Evolutionary conservation across 768 basidiomycete species (phyloP).

Genomic region (Pilatotrama ljubarskyi): DNA sequence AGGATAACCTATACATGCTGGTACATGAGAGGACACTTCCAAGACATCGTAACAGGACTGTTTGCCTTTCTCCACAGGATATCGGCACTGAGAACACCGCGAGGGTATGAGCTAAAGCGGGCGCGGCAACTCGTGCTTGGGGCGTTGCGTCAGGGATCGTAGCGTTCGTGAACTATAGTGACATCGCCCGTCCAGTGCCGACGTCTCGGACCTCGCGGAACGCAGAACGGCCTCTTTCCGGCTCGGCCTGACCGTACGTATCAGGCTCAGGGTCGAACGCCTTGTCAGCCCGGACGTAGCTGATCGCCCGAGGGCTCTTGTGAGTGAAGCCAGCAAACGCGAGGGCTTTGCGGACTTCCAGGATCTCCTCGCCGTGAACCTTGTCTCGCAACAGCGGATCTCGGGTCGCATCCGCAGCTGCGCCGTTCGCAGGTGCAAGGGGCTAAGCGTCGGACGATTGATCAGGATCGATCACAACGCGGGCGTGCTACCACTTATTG

Average conservation of each 20-base stretch:
- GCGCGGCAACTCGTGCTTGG: slow-evolving; percentile 23
- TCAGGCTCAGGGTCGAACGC: slow-evolving; percentile 63
- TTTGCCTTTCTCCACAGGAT: background rate
- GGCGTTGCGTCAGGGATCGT: slow-evolving; percentile 18
- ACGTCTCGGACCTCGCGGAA: slow-evolving; percentile 61
- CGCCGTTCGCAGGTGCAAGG: slow-evolving; percentile 85
- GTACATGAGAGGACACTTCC: slow-evolving; percentile 16
- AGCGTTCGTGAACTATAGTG: slow-evolving; percentile 52
- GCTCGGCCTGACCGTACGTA: slow-evolving; percentile 45
- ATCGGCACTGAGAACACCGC: slow-evolving; percentile 2
- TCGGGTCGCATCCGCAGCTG: slow-evolving; percentile 78
- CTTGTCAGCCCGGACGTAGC: slow-evolving; percentile 72
- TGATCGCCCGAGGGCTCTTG: slow-evolving; percentile 81
- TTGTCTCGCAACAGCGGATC: slow-evolving; percentile 89
- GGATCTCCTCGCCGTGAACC: slow-evolving; percentile 80
- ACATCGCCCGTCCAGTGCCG: slow-evolving; percentile 80
- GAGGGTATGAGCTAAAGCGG: slow-evolving; percentile 17
- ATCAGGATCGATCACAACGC: background rate
- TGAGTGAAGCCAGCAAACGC: slow-evolving; percentile 93
- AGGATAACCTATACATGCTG: slow-evolving; percentile 1
- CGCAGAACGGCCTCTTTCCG: slow-evolving; percentile 63
- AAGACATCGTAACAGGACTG: slow-evolving; percentile 1
- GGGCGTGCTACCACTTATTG: too few species aligned
- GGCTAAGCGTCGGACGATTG: slow-evolving; percentile 47
- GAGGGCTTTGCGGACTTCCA: slow-evolving; percentile 87